These are phyloP conservation scores for Zelonia costaricensis DNA, from an alignment of 208 protist genomes.

Conservation along the genomic window DNA sequence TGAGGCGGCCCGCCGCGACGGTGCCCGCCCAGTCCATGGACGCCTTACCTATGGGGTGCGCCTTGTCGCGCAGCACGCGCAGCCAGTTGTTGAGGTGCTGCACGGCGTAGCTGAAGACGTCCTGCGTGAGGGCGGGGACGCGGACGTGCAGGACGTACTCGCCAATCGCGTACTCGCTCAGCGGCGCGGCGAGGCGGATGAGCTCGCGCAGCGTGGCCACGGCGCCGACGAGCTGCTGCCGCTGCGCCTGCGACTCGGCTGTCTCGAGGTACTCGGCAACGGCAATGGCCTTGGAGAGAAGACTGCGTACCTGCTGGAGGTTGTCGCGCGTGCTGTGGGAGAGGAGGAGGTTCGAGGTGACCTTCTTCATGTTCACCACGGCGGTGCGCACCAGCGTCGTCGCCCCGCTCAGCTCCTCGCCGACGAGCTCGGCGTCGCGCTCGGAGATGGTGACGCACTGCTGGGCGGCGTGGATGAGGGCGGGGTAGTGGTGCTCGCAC, in stretches of 20 bases:
- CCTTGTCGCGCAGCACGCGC: slow-evolving; percentile 64
- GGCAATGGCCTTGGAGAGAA: slow-evolving; percentile 54
- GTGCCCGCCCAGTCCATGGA: slow-evolving; percentile 63
- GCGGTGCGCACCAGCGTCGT: slow-evolving; percentile 64
- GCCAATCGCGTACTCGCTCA: slow-evolving; percentile 79
- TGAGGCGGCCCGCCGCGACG: slow-evolving; percentile 45
- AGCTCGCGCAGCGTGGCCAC: slow-evolving; percentile 75
- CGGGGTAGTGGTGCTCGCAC: slow-evolving; percentile 87
- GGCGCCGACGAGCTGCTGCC: slow-evolving; percentile 76
- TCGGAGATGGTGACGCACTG: slow-evolving; percentile 87
- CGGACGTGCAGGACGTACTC: slow-evolving; percentile 86
- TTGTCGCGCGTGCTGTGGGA: slow-evolving; percentile 68
- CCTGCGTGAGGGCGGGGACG: slow-evolving; percentile 61
- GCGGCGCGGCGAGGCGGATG: slow-evolving; percentile 56
- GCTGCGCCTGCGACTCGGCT: slow-evolving; percentile 66
- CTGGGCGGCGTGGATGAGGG: slow-evolving; percentile 81
- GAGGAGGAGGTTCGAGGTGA: slow-evolving; percentile 57
- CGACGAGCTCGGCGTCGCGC: slow-evolving; percentile 79
- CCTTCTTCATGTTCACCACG: slow-evolving; percentile 80
- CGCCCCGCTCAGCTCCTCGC: slow-evolving; percentile 83
- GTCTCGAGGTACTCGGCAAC: slow-evolving; percentile 86
- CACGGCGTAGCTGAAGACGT: slow-evolving; percentile 70
- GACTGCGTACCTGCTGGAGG: slow-evolving; percentile 48
- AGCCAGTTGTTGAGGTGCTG: slow-evolving; percentile 87
- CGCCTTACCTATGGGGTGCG: slow-evolving; percentile 63